A percentile compares a stretch with the other conserved stretches of the same genome.
These are phyloP conservation scores for Leccinum ochraceum DNA, from an alignment of 768 basidiomycete genomes.

Conservation along the genomic window DNA sequence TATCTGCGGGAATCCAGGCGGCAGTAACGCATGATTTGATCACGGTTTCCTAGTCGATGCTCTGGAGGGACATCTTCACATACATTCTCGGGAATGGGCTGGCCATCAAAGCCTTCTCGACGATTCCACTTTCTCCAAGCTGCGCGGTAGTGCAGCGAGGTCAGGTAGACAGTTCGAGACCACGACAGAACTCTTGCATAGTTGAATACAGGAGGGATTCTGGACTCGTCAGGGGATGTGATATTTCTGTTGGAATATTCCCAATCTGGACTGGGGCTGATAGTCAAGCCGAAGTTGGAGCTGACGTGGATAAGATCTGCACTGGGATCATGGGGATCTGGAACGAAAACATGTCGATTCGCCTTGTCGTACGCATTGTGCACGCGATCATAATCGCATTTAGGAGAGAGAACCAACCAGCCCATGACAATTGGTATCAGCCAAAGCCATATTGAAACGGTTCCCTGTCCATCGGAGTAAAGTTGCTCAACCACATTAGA, in stretches of 20 bases:
- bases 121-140: slow-evolving; percentile 11
- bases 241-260: neutral
- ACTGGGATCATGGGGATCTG: neutral
- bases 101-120: slow-evolving; percentile 6
- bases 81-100: neutral
- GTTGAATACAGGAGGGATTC: slow-evolving; percentile 27
- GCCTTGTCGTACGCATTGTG: slow-evolving; percentile 15
- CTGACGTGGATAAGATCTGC: neutral
- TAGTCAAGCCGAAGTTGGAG: slow-evolving; percentile 18
- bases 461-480: slow-evolving; percentile 36
- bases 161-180: slow-evolving; percentile 19
- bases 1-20: neutral
- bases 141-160: slow-evolving; percentile 18
- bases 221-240: slow-evolving; percentile 24
- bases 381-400: slow-evolving; percentile 39
- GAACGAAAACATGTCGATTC: slow-evolving; percentile 5
- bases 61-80: slow-evolving; percentile 3
- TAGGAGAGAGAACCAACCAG: slow-evolving; percentile 43
- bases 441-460: slow-evolving; percentile 46
- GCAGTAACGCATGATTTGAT: slow-evolving; percentile 23
- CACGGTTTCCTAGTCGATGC: slow-evolving; percentile 19
- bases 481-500: slow-evolving; percentile 11
- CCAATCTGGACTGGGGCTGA: slow-evolving; percentile 9
- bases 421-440: slow-evolving; percentile 41
- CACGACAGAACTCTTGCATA: slow-evolving; percentile 26